Conservation (phyloP, 768 basidiomycete genomes). For the Suillus americanus region DNA sequence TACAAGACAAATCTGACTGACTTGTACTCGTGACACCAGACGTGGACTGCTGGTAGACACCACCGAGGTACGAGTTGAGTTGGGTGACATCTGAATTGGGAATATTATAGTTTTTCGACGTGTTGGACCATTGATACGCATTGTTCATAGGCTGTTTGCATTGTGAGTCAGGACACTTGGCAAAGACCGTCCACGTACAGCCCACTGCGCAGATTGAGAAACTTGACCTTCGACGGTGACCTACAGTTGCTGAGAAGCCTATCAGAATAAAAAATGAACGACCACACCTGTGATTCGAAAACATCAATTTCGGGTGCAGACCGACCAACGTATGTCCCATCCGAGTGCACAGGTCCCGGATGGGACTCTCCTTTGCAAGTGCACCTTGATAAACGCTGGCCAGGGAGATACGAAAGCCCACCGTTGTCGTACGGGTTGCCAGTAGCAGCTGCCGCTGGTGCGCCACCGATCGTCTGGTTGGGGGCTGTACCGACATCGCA, state of each 20-base stretch:
- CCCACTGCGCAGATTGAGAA: conserved; percentile 86
- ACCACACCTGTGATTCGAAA: conserved; percentile 74
- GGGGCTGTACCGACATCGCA: conserved; percentile 92
- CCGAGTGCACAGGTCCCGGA: conserved; percentile 77
- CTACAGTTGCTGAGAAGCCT: conserved; percentile 23
- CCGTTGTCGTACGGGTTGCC: conserved; percentile 57
- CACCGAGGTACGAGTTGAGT: conserved; percentile 72
- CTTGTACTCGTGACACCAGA: conserved; percentile 66
- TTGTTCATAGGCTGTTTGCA: conserved; percentile 69
- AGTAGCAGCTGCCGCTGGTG: conserved; percentile 57
- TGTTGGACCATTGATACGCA: conserved; percentile 69
- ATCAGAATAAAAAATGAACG: background rate
- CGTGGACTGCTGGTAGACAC: conserved; percentile 80
- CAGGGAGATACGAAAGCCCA: conserved; percentile 79
- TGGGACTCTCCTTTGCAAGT: conserved; percentile 86
- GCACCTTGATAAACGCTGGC: conserved; percentile 85
- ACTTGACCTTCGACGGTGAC: conserved; percentile 53
- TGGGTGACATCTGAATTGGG: conserved; percentile 46
- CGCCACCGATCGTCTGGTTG: conserved; percentile 77
- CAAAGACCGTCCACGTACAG: conserved; percentile 42
- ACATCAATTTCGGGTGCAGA: conserved; percentile 90
- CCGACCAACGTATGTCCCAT: conserved; percentile 81
- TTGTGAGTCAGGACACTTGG: background rate
- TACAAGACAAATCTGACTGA: conserved; percentile 26
- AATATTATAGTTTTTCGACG: conserved; percentile 56